Evolutionary conservation across 495 filamentous ascomycete species (phyloP).

Genomic region (Rhizodiscina lignyota): DNA sequence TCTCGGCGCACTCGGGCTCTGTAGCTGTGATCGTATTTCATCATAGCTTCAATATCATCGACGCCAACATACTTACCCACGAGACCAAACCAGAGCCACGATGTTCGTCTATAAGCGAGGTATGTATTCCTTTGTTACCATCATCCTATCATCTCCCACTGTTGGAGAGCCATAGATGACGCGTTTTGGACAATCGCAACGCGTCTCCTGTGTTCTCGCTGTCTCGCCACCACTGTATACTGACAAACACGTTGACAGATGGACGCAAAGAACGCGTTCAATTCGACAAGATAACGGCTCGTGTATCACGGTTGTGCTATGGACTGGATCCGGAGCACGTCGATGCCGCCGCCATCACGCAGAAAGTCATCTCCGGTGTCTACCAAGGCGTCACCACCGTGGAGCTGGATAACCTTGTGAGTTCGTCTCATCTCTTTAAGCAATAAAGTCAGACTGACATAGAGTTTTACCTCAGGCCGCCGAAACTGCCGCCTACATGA

Average conservation of each 20-base stretch:
- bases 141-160: slow-evolving; percentile 1
- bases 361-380: slow-evolving; percentile 98
- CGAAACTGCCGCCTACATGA: slow-evolving; percentile 99
- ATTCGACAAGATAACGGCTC: slow-evolving; percentile 99
- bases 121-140: slow-evolving; percentile 23
- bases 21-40: too few relatives aligned
- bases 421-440: slow-evolving; percentile 14
- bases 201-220: slow-evolving; percentile 1
- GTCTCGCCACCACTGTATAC: slow-evolving; percentile 6
- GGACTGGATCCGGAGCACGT: slow-evolving; percentile 92
- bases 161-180: slow-evolving; percentile 16
- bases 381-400: slow-evolving; percentile 96
- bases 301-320: slow-evolving; percentile 93
- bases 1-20: too few relatives aligned
- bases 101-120: slow-evolving; percentile 63
- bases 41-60: too few relatives aligned
- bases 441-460: neutral
- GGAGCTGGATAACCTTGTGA: slow-evolving; percentile 90
- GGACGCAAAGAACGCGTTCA: slow-evolving; percentile 99
- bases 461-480: slow-evolving; percentile 47
- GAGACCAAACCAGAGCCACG: too few relatives aligned
- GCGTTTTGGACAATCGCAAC: neutral
- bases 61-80: too few relatives aligned
- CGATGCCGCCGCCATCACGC: slow-evolving; percentile 93
- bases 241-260: slow-evolving; percentile 36